A percentile compares a stretch with the other conserved stretches of the same genome.
phyloP scores from a whole-genome alignment of 768 basidiomycete genomes.

The Boletus subcaerulescens region DNA sequence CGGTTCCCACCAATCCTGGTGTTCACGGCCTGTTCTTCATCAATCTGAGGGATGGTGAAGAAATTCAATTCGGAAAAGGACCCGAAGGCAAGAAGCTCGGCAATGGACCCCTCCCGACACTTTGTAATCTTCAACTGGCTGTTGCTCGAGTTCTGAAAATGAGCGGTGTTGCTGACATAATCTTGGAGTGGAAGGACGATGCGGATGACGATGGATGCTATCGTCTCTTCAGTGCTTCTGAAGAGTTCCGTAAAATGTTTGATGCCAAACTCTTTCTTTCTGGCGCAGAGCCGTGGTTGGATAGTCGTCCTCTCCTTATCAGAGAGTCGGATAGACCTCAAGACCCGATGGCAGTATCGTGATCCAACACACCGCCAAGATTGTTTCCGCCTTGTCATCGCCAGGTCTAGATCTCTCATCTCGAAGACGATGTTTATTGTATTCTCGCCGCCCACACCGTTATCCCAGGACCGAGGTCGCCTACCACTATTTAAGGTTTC shows the following conservation, averaged over 20 bases:
- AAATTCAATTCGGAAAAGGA: conserved; percentile 3
- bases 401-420: too few species aligned
- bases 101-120: neutral
- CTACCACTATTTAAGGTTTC: too few species aligned
- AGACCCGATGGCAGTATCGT: neutral
- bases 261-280: neutral
- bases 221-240: neutral
- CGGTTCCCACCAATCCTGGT: neutral
- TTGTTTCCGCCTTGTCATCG: too few species aligned
- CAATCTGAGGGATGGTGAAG: neutral
- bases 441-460: too few species aligned
- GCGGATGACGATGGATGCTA: neutral
- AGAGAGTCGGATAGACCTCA: neutral
- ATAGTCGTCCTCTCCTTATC: neutral
- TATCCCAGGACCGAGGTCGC: too few species aligned
- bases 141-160: neutral
- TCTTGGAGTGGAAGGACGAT: neutral
- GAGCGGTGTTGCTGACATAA: neutral
- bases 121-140: conserved; percentile 5
- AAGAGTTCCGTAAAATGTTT: neutral
- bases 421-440: too few species aligned
- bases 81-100: neutral
- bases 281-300: neutral
- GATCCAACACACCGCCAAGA: too few species aligned
- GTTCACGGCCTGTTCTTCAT: neutral